Conservation (phyloP, 2,329 filamentous ascomycete species). For the Verticillium klebahnii region DNA sequence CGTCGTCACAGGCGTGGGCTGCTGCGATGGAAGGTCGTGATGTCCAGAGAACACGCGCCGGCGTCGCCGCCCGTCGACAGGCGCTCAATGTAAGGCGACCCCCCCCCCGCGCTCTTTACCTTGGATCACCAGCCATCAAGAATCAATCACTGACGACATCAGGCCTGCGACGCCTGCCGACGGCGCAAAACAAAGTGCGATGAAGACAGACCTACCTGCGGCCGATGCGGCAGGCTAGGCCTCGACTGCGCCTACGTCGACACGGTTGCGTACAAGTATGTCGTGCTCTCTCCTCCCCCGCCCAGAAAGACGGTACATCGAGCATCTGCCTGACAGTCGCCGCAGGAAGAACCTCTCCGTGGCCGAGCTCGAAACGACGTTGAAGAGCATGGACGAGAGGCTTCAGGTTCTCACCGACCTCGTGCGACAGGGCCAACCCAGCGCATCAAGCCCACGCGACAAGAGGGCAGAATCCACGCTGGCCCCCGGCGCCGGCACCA, state of each 20-base stretch:
- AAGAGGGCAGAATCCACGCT: background rate
- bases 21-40: background rate
- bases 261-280: constrained; percentile 5
- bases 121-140: no score
- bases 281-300: background rate
- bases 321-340: background rate
- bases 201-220: constrained; percentile 2
- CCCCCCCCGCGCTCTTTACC: background rate
- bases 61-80: background rate
- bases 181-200: constrained; percentile 6
- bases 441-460: background rate
- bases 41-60: background rate
- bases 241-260: constrained; percentile 6
- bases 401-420: background rate
- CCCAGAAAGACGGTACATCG: background rate
- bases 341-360: constrained; percentile 6
- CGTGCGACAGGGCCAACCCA: background rate
- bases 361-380: background rate
- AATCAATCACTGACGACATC: background rate
- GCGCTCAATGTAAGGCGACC: background rate
- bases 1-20: background rate
- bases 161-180: constrained; percentile 5
- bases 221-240: constrained; percentile 3
- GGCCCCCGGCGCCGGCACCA: background rate
- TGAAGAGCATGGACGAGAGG: constrained; percentile 5